Evolutionary conservation across 306 rosid genomes (phyloP), one percentile per base, ranked within the genome.

Genomic region (Cucurbita pepo): DNA sequence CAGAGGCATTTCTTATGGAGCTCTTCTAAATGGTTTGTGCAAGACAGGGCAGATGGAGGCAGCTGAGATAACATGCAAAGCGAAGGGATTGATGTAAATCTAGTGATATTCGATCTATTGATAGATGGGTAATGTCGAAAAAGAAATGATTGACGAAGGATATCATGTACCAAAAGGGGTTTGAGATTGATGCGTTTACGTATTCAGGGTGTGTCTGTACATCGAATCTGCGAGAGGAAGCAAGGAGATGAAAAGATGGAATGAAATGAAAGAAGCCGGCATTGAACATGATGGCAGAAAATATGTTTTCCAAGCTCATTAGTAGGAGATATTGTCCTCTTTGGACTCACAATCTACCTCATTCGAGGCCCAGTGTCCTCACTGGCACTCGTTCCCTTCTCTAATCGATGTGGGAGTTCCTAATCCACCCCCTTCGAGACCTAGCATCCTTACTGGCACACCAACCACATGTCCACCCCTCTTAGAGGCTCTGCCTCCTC

Each of bases 51-150:
- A 87, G 72, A 85, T 88, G 88, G 84, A 86, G 57, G 90, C 84
- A 21, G 97, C 94, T 1, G 87, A 84, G 53, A 81, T 87, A 94
- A 90, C 82, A 87, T 88, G 94, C 89, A 86, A 54, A 79, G 71
- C 55, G 82, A 86, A 59, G 91, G 96, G 8, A 13, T 84, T 72
- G 86, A 71, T 57, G 36, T 80, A 25, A 90, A 88, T 72, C 73
- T 48, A 57, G 82, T 93, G 7, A 85, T 90, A 71, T 83, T 79
- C 67, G 87, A 90, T 83, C 82, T 87, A 7, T 60, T 87, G 82
- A 83, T 93, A 15, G 85, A 90, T 70, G 98, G 98, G 57, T 90
- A 81, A 75, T 86, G 96, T 80, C 34, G 86, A 77, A 75, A 85
- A 75, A 54, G 91, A 91, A 73, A 77, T 83, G 90, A 76, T 88